Conservation (phyloP, 257 asterid species). For the Vinca minor region DNA sequence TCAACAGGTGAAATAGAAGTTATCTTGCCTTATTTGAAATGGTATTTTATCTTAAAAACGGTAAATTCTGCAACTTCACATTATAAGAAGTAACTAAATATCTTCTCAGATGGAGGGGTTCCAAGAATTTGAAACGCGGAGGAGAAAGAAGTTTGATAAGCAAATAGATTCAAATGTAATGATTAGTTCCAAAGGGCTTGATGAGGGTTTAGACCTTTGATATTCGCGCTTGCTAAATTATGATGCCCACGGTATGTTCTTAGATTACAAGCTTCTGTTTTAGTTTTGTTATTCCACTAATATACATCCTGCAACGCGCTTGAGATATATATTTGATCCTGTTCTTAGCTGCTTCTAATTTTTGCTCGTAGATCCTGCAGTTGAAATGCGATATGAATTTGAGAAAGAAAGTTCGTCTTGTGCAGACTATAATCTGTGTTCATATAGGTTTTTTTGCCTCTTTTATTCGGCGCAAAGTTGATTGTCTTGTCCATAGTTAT, state of each 20-base stretch:
- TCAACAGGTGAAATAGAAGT: slow-evolving; percentile 49
- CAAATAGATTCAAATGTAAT: slow-evolving; percentile 86
- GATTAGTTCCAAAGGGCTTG: slow-evolving; percentile 90
- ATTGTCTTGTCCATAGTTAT: too few species aligned
- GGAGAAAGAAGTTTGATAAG: slow-evolving; percentile 86
- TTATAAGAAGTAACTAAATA: background rate
- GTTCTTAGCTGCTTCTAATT: too few species aligned
- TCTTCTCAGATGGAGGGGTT: slow-evolving; percentile 76
- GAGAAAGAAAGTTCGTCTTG: background rate
- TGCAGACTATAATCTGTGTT: background rate
- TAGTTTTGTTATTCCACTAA: background rate
- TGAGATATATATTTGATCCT: background rate
- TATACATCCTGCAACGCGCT: background rate
- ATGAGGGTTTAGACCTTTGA: slow-evolving; percentile 92
- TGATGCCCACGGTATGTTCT: slow-evolving; percentile 6
- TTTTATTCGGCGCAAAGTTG: too few species aligned
- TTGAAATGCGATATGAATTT: background rate
- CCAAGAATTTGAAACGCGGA: slow-evolving; percentile 71
- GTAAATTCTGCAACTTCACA: background rate
- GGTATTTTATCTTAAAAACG: background rate
- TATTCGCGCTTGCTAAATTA: too few species aligned
- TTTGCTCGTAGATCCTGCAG: too few species aligned
- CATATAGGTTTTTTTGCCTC: too few species aligned
- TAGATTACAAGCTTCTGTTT: background rate
- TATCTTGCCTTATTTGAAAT: background rate